Conservation (phyloP, 2,329 filamentous ascomycete species). For the Botrytis cinerea region DNA sequence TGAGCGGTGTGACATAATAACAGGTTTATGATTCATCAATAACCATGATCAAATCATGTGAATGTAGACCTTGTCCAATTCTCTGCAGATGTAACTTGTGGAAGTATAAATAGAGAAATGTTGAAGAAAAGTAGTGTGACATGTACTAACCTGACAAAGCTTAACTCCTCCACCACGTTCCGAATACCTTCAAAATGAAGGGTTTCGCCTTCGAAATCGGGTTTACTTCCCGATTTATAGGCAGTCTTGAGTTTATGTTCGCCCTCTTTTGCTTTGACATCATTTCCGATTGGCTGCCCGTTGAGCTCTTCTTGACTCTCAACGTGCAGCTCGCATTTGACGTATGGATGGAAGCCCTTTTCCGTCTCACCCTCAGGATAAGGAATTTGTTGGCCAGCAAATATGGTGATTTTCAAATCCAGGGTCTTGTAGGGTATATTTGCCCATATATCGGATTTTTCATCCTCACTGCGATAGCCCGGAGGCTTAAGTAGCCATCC, state of each 20-base stretch:
- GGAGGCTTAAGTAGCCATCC: conserved; percentile 86
- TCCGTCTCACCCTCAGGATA: conserved; percentile 56
- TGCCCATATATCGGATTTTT: conserved; percentile 36
- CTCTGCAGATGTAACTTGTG: background rate
- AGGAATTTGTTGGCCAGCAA: conserved; percentile 76
- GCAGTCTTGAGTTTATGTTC: conserved; percentile 62
- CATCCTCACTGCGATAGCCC: conserved; percentile 59
- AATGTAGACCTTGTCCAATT: conserved; percentile 8
- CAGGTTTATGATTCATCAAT: background rate
- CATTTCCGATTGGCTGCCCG: conserved; percentile 45
- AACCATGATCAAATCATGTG: background rate
- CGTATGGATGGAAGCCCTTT: conserved; percentile 65
- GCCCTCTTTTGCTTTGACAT: conserved; percentile 54
- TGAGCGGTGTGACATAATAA: conserved; percentile 1
- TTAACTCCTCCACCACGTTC: conserved; percentile 67
- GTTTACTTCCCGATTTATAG: conserved; percentile 59
- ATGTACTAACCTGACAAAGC: conserved; percentile 67
- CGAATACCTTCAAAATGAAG: conserved; percentile 59
- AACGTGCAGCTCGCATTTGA: conserved; percentile 80
- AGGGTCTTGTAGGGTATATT: conserved; percentile 53
- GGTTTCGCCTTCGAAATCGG: conserved; percentile 61
- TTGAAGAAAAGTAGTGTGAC: conserved; percentile 25
- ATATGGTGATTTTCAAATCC: conserved; percentile 69
- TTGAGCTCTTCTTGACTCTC: conserved; percentile 55
- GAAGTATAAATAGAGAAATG: conserved; percentile 16